Conservation (phyloP, 2,329 filamentous ascomycete genomes). For the Emericellopsis cladophorae region DNA sequence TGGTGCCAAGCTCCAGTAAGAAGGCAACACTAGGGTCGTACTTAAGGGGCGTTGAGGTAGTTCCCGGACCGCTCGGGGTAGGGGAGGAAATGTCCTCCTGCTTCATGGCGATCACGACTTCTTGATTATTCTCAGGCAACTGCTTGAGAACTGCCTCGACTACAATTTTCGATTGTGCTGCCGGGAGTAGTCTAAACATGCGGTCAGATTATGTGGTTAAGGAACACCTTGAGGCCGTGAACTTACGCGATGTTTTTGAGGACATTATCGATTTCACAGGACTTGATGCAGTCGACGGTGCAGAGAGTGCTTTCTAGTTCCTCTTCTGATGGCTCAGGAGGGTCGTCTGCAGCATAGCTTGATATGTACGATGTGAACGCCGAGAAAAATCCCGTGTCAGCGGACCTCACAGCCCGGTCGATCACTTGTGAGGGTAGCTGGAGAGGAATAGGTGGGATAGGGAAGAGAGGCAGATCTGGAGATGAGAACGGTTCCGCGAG, state of each 20-base stretch:
- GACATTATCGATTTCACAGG: conserved; percentile 73
- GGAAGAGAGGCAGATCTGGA: conserved; percentile 47
- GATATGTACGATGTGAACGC: conserved; percentile 94
- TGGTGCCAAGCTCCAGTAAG: conserved; percentile 80
- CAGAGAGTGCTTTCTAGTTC: conserved; percentile 92
- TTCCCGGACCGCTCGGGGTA: conserved; percentile 37
- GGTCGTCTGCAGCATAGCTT: conserved; percentile 97
- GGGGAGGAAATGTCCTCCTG: conserved; percentile 59
- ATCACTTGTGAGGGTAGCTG: conserved; percentile 88
- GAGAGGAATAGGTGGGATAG: conserved; percentile 71
- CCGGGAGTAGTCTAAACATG: conserved; percentile 21
- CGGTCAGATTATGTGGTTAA: too few species aligned
- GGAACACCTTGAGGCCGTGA: too few species aligned
- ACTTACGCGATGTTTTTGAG: conserved; percentile 71
- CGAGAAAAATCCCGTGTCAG: conserved; percentile 79
- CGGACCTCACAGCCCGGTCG: conserved; percentile 66
- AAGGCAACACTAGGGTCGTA: conserved; percentile 87
- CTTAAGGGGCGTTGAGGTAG: conserved; percentile 28
- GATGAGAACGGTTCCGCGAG: conserved; percentile 72
- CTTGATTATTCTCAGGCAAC: conserved; percentile 70
- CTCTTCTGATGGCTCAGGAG: conserved; percentile 92
- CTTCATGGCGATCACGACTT: conserved; percentile 72
- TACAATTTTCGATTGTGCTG: conserved; percentile 14
- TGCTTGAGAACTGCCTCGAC: conserved; percentile 66
- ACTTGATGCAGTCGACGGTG: conserved; percentile 86